Base-by-base conservation (phyloP, 805 yeast species). In the Starmerella vaccinii region DNA sequence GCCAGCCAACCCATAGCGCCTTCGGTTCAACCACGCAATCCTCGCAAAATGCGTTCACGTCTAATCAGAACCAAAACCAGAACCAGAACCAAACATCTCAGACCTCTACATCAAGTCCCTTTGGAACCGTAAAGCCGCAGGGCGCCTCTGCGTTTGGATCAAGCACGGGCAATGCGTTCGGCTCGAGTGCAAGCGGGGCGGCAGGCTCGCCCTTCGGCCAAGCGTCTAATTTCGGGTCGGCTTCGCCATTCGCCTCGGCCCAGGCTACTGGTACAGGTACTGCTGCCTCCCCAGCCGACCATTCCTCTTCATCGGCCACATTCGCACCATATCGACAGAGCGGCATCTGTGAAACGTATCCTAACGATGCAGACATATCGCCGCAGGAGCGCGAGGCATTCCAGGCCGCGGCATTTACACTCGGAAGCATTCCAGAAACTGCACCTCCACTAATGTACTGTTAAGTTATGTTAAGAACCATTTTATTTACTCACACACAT, bases 311-410 rank as follows among this genome's bases (percentile, higher is more conserved):
- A n/a, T 29, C 43, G 3, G 8, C 34, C 19, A 6, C 18, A n/a
- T 43, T 48, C 35, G 21, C 34, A 38, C 58, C 57, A 5, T 61
- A 65, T 39, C 49, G 51, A 13, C 77, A 73, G 57, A 38, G 32
- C 24, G 58, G 72, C 71, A 30, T 56, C 33, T 41, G 34, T 16
- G 29, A 32, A 5, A 29, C 38, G 54, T 2, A 59, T 9, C 55
- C 63, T 0, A 58, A 58, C 2, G 58, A 65, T 4, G 69, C 66
- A 0, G 76, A 74, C 3, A 57, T 80, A 3, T 66, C 75, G 44
- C 74, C 72, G 4, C 66, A 60, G 2, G 70, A 78, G 0, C 44
- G 69, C 9, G 68, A 65, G 5, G 73, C 74, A 21, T 86, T 84
- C 62, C 53, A 56, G 24, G 59, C 61, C 12, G 47, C 53, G 6